Evolutionary conservation across 345 rosid species (phyloP), one percentile per base, ranked within the genome.

Genomic region (Salix exigua): DNA sequence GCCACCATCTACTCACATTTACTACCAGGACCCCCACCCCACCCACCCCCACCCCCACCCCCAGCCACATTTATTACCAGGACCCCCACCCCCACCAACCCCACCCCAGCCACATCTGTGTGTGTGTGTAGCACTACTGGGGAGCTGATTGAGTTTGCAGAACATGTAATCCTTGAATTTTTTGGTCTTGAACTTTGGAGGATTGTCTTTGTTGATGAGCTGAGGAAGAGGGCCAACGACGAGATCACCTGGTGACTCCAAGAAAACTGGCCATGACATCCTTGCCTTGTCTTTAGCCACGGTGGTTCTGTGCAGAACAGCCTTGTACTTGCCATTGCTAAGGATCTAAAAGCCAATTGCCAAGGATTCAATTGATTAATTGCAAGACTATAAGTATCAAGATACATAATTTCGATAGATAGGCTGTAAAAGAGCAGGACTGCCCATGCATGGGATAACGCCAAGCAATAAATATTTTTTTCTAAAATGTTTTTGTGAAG

Each of bases 231-330:
- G 98, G 2, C 94, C 94, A 4, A 93, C 87, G 62, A 79, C 86
- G 75, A 73, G 66, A 26, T 93, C 98, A 8, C 72, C 72, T 17
- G 89, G 91, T 7, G 99, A 97, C 82, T 93, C 97, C 84, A 95
- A 58, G 86, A 95, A 95, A 9, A 95, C 93, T 0, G 98, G 98
- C 99, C 99, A 95, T 16, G 99, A 93, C 99, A 95, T 93, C 82
- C 98, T 90, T 7, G 91, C 81, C 83, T 77, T 88, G 6, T 90
- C 91, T 73, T 89, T 89, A 44, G 77, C 81, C 73, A 95, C 97
- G 0, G 93, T 93, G 3, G 91, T 88, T 60, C 99, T 83, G 67
- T 95, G 98, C 68, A 90, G 66, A 77, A 90, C 97, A 6, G 83
- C 74, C 80, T 87, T 93, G 82, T 90, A 93, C 76, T 66, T 78